phyloP scores from a whole-genome alignment of 768 basidiomycete genomes.

The Rhodocollybia butyracea region DNA sequence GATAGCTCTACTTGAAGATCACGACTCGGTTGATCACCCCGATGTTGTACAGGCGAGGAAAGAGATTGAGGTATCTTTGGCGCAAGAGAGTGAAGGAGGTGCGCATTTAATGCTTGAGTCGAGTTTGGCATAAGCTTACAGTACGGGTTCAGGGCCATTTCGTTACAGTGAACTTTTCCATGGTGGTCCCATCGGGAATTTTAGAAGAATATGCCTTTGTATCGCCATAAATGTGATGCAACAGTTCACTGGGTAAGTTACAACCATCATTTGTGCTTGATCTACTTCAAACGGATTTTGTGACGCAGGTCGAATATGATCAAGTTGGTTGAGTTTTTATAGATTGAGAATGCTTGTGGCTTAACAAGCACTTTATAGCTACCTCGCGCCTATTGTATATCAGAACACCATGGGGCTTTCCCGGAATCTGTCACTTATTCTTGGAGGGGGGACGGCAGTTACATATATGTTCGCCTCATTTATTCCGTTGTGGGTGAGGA shows the following conservation, averaged over 20 bases:
- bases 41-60: constrained; percentile 28
- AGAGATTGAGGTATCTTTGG: constrained; percentile 35
- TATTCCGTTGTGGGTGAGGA: constrained; percentile 32
- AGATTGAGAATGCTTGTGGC: neutral
- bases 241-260: constrained; percentile 36
- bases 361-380: constrained; percentile 16
- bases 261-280: neutral
- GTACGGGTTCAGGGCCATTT: constrained; percentile 23
- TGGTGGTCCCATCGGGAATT: constrained; percentile 35
- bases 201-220: constrained; percentile 33
- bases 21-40: constrained; percentile 26
- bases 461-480: constrained; percentile 39
- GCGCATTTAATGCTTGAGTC: neutral
- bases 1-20: constrained; percentile 32
- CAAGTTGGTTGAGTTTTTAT: constrained; percentile 24
- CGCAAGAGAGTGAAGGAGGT: constrained; percentile 36
- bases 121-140: neutral
- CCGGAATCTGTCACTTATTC: constrained; percentile 35
- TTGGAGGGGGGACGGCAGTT: constrained; percentile 35
- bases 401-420: constrained; percentile 40
- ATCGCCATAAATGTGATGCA: constrained; percentile 40
- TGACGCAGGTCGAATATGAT: constrained; percentile 33
- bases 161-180: constrained; percentile 30
- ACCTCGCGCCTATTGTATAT: constrained; percentile 37
- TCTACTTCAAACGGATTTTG: neutral